Base-by-base conservation (phyloP, 352 stramenopile species). In the Globisporangium canariense region DNA sequence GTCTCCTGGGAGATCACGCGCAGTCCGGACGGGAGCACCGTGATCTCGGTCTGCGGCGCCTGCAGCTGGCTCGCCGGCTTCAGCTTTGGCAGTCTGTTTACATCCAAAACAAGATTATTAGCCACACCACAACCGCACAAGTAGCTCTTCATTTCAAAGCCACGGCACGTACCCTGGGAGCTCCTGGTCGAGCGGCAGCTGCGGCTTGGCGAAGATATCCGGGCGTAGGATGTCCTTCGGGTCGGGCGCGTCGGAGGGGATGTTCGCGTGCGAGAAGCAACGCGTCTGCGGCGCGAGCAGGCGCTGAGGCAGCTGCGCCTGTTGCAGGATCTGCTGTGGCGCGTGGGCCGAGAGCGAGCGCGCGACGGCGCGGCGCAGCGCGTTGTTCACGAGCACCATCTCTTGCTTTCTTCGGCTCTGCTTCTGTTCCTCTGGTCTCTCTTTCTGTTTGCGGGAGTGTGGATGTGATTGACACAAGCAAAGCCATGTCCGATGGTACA, bases 1-100 rank as follows among this genome's bases (percentile, higher is more conserved):
- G 90, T 98, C 71, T 99, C 96, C 66, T 99, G 95, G 14, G 94
- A 98, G 58, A 98, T 97, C 30, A 99, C 96, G 34, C 96, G 90
- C 45, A 99, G 78, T 0, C 96, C 97, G 53, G 97, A 98, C 14
- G 89, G 74, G 11, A 99, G 78, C 55, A 87, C 97, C 36, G 96
- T 97, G 32, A 98, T 86, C 68, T 97, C 71, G 1, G 96, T 98
- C 64, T 95, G 79, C 4, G 97, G 97, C 36, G 85, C 78, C 55
- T 87, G 71, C 22, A 96, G 65, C 56, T 97, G 84, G 56, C 80
- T 92, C 41, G 88, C 87, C 0, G 89, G 86, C 64, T 95, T 95
- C 50, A 97, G 81, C 65, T 78, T 78, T 2, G 89, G 89, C 58
- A 96, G 73, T 0, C 82, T 89, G 57, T 2, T 30, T 9, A 47